These are phyloP conservation scores for Populus trichocarpa DNA, from an alignment of 441 rosid species.

Conservation along the genomic window DNA sequence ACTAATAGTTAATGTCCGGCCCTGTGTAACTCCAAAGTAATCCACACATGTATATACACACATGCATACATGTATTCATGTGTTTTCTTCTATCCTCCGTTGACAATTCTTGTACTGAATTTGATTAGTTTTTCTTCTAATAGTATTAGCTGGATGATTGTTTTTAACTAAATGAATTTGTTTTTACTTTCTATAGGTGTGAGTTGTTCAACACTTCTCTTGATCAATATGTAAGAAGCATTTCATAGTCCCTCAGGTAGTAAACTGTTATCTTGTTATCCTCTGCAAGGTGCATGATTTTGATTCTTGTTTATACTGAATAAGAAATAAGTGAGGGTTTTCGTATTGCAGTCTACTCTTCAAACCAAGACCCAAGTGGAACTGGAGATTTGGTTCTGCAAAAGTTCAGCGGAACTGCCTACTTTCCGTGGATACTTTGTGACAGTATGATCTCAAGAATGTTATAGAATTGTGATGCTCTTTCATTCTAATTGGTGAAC, in stretches of 20 bases:
- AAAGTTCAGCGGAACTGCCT: not conserved
- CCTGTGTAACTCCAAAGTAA: not conserved
- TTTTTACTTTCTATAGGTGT: conserved; percentile 44
- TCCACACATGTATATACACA: not conserved
- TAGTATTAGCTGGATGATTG: not conserved
- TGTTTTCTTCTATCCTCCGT: not conserved
- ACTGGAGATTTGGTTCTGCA: not conserved
- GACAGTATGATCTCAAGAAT: not conserved
- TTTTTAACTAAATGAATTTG: not conserved
- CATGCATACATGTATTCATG: not conserved
- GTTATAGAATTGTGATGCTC: not conserved
- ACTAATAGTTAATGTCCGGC: not conserved
- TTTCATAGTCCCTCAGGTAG: conserved; percentile 36
- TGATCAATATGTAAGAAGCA: conserved; percentile 80
- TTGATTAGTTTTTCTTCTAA: not conserved
- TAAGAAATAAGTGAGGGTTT: not conserved
- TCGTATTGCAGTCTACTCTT: not conserved
- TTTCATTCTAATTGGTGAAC: not conserved
- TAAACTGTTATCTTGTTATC: not conserved
- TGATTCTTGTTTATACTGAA: not conserved
- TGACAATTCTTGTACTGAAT: not conserved
- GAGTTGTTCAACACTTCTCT: conserved; percentile 70
- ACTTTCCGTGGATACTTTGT: not conserved
- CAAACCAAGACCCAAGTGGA: not conserved
- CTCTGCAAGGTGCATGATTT: not conserved